Evolutionary conservation across 768 basidiomycete genomes (phyloP), one percentile per base, ranked within the genome.

Genomic region (Cystofilobasidium capitatum): DNA sequence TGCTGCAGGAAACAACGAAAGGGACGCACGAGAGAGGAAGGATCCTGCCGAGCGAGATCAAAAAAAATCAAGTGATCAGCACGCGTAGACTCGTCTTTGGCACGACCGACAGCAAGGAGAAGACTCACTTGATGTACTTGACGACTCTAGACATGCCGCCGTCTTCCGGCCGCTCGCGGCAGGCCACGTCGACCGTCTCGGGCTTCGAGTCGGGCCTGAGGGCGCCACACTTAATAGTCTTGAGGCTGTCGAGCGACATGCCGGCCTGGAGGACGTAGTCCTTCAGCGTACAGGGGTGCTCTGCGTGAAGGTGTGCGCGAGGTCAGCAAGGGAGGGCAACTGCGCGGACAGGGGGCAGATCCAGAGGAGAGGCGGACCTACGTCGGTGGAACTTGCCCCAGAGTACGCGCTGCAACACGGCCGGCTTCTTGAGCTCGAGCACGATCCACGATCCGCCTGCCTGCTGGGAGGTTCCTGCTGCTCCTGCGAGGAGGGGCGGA

Each of bases 211-310:
- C 71, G 31, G 70, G 66, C 45, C 63, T 62, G 7, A 73, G 63
- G 8, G 58, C 45, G 17, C 55, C 55, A 22, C 45, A n/a, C 17
- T 51, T 29, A 35, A 71, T 47, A 45, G 62, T 61, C 47, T 69
- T 60, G 17, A 73, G 55, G 39, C 66, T 62, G 6, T 58, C 39
- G 16, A 58, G 62, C 7, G 60, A 35, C 26, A 61, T 31, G 7
- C 72, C 72, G n/a, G 70, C 72, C 13, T 47, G 37, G 45, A 73
- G 55, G 9, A 58, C 57, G 31, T 70, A 63, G 22, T 39, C 39
- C 37, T 71, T 71, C 26, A 71, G 47, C 31, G 71, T 73, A 51
- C 72, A 73, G 6, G 72, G 72, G 64, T 73, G 72, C 20, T 58
- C 65, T 67, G 69, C 64, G 26, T 55, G 44, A 44, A 10, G 17